These are phyloP conservation scores for Copromyces sp. DNA, from an alignment of 495 filamentous ascomycete genomes.

Conservation along the genomic window DNA sequence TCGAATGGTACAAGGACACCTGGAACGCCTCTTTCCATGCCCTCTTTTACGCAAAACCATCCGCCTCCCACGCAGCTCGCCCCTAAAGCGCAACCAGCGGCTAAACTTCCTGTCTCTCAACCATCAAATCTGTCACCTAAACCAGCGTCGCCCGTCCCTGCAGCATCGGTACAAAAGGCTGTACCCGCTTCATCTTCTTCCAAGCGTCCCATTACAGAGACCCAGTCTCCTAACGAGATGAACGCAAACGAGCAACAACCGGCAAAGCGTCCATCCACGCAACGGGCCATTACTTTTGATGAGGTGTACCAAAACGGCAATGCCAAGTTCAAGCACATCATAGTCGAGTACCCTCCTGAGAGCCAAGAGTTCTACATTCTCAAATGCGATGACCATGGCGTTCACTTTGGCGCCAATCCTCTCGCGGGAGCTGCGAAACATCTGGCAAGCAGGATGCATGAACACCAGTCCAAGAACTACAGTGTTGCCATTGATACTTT, in stretches of 20 bases:
- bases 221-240: neutral
- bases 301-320: constrained; percentile 31
- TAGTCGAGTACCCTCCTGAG: constrained; percentile 26
- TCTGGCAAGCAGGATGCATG: constrained; percentile 26
- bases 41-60: neutral
- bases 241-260: neutral
- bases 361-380: constrained; percentile 29
- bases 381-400: constrained; percentile 31
- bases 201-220: neutral
- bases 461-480: constrained; percentile 22
- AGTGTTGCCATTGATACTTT: constrained; percentile 22
- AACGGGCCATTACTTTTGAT: constrained; percentile 26
- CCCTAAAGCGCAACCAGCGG: neutral
- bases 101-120: neutral
- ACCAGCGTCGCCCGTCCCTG: neutral
- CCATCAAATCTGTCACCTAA: neutral
- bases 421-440: constrained; percentile 35
- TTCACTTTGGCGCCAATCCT: constrained; percentile 32
- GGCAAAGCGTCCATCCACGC: neutral
- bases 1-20: neutral
- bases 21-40: neutral
- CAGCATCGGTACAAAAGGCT: neutral
- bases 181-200: neutral
- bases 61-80: neutral
- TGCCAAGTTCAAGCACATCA: constrained; percentile 29